phyloP scores from a whole-genome alignment of 306 rosid species.

The Sicyos edulis region DNA sequence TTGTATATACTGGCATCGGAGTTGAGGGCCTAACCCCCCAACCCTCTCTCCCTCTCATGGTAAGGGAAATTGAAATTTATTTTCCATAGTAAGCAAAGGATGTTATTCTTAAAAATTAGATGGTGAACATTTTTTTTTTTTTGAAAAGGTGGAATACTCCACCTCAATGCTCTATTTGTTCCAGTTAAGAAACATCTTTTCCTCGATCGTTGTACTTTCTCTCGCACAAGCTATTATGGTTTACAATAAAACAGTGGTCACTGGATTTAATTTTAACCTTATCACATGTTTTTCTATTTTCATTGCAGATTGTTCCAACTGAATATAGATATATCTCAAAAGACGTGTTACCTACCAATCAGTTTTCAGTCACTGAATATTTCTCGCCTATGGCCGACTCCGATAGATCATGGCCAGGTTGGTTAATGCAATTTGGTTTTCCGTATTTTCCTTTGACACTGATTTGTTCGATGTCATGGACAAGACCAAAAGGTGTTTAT shows the following conservation, averaged over 20 bases:
- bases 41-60: too few species aligned
- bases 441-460: not conserved
- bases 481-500: too few species aligned
- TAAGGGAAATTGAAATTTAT: too few species aligned
- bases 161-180: not conserved
- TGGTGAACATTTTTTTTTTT: too few species aligned
- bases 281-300: constrained; percentile 10
- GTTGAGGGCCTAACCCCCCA: too few species aligned
- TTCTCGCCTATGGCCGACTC: constrained; percentile 67
- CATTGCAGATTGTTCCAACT: constrained; percentile 88
- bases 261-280: not conserved
- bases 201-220: not conserved
- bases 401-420: constrained; percentile 96
- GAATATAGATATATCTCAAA: constrained; percentile 79
- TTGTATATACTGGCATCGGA: too few species aligned
- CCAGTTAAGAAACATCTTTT: not conserved
- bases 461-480: too few species aligned
- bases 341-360: constrained; percentile 90
- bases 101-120: too few species aligned
- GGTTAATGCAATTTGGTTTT: constrained; percentile 16
- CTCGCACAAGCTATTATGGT: not conserved
- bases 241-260: not conserved
- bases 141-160: too few species aligned
- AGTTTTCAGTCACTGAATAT: constrained; percentile 94
- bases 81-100: too few species aligned